Evolutionary conservation across 495 filamentous ascomycete species (phyloP), one percentile per base, ranked within the genome.

Genomic region (Wilcoxina mikolae): DNA sequence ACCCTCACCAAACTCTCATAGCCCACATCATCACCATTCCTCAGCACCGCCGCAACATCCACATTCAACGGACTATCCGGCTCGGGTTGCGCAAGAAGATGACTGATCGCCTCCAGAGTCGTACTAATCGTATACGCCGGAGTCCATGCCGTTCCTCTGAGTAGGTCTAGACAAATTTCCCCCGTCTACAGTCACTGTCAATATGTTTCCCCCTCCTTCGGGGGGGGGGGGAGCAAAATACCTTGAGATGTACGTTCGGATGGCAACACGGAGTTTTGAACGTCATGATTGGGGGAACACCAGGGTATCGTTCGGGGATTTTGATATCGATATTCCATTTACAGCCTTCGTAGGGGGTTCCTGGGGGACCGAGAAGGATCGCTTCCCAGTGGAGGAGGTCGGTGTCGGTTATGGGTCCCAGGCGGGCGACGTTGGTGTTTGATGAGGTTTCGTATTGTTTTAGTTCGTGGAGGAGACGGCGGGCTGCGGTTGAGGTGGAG

Each of bases 161-260:
- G 69, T 53, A 98, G 73, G 57, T 94, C 89, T 11, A 96, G 76
- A 62, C 91, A 96, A 66, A 98, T 91, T 67, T 95, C 85, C 61
- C 91, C 91, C 3, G 81, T 87, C 58, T 78, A 24, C 49, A 11
- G n/a, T 2, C 39, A 24, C 7, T 1, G 29, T 45, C 38, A 54
- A 10, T 22, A 23, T 27, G 3, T 20, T 0, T 18, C 27, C 54
- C 24, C 3, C 51, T 57, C 55, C 20, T 25, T 17, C 15, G n/a
- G 17, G 20, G 10, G 17, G 25, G 10, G 17, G 28, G 24, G 22
- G 45, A 9, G 23, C 26, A 15, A 57, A 50, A 3, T 39, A 72
- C 72, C 54, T 73, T 72, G 64, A 87, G 81, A 55, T 75, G 74
- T 23, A 95, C 76, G 69, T 95, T 95, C 9, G 90, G 81, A 69